Conservation (phyloP, 1,284 basidiomycete genomes). For the Ustilago curta region DNA sequence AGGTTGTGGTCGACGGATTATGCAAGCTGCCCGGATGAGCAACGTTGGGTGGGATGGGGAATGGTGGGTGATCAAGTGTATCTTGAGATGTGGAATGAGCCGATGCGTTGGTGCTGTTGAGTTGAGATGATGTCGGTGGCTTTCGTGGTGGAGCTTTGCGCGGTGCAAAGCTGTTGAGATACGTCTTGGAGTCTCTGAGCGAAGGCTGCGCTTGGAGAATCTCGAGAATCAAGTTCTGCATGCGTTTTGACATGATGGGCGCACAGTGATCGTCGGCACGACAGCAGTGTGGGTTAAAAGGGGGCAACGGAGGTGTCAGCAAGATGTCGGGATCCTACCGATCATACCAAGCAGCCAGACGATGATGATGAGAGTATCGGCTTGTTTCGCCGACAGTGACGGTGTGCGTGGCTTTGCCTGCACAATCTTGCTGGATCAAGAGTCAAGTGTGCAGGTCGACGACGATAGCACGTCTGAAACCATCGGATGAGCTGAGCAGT, state of each 20-base stretch:
- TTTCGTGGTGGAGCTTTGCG: conserved; percentile 35
- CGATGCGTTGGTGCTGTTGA: conserved; percentile 14
- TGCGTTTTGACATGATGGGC: conserved; percentile 57
- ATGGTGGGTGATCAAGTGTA: conserved; percentile 30
- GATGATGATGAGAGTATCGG: conserved; percentile 3
- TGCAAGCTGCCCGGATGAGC: conserved; percentile 38
- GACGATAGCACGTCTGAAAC: conserved; percentile 21
- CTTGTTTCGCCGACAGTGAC: neutral
- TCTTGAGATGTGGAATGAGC: conserved; percentile 17
- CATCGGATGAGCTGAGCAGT: conserved; percentile 7
- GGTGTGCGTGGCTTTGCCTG: conserved; percentile 6
- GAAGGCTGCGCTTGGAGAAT: conserved; percentile 94
- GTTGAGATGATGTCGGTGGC: conserved; percentile 12
- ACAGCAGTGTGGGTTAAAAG: neutral
- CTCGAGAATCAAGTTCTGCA: conserved; percentile 94
- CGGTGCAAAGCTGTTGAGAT: conserved; percentile 83
- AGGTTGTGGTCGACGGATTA: conserved; percentile 49
- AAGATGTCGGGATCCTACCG: neutral
- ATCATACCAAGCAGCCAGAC: neutral
- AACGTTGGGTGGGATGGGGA: conserved; percentile 47
- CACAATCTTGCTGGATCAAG: conserved; percentile 20
- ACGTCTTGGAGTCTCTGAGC: conserved; percentile 86
- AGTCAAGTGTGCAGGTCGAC: conserved; percentile 42
- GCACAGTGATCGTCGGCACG: neutral
- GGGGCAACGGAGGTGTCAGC: conserved; percentile 5